Conservation (phyloP, 2,329 filamentous ascomycete genomes). For the Exophiala mesophila region DNA sequence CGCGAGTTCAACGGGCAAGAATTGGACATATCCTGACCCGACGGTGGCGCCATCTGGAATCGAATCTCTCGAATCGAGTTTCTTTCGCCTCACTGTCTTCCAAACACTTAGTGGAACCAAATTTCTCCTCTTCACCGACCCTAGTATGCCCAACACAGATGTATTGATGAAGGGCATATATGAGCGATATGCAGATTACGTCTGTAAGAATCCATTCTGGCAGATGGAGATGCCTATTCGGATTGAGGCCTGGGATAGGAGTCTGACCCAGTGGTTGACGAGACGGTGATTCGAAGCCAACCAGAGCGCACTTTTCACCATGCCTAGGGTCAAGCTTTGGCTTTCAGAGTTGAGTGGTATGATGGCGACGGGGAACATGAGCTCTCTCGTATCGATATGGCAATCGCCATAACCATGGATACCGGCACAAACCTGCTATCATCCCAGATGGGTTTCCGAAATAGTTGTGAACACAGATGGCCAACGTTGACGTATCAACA, state of each 20-base stretch:
- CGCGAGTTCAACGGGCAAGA: conserved; percentile 30
- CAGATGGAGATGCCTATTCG: conserved; percentile 95
- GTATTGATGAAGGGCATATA: conserved; percentile 79
- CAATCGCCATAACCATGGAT: too few relatives aligned
- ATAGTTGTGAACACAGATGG: too few relatives aligned
- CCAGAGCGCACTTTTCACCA: too few relatives aligned
- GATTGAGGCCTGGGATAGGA: conserved; percentile 91
- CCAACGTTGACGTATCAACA: too few relatives aligned
- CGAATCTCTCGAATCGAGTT: conserved; percentile 87
- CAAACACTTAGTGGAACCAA: conserved; percentile 91
- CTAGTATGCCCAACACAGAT: conserved; percentile 80
- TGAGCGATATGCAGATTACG: conserved; percentile 91
- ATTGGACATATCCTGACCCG: conserved; percentile 29
- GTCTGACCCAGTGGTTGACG: conserved; percentile 74
- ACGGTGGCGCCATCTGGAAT: conserved; percentile 56
- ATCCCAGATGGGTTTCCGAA: too few relatives aligned
- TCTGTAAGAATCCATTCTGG: conserved; percentile 99
- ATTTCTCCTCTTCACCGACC: conserved; percentile 92
- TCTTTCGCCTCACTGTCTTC: conserved; percentile 94
- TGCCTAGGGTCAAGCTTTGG: too few relatives aligned
- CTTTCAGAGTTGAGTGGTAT: too few relatives aligned
- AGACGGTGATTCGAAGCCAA: too few relatives aligned
- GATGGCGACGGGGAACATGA: too few relatives aligned
- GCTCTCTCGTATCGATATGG: too few relatives aligned
- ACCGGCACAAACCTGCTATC: too few relatives aligned